Evolutionary conservation across 495 filamentous ascomycete genomes (phyloP).

Genomic region (Lepidopterella palustris): DNA sequence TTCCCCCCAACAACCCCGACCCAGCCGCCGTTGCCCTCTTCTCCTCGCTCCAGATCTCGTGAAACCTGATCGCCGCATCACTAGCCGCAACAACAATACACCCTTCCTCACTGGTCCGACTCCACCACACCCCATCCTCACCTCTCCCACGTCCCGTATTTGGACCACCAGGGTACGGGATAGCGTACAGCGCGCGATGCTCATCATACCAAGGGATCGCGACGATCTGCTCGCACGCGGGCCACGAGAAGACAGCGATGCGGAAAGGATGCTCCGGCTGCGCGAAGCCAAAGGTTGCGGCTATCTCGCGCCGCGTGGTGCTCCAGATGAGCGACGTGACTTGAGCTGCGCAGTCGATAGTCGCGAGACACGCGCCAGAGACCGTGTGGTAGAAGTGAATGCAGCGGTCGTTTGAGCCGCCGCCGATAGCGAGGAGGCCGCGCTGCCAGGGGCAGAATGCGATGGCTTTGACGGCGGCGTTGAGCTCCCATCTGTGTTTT

Average conservation of each 20-base stretch:
- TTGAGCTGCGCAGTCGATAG: conserved; percentile 87
- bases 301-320: conserved; percentile 75
- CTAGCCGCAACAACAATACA: conserved; percentile 93
- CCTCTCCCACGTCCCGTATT: conserved; percentile 33
- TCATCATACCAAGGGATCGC: conserved; percentile 84
- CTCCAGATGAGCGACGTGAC: conserved; percentile 93
- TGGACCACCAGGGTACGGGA: conserved; percentile 60
- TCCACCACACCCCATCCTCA: conserved; percentile 48
- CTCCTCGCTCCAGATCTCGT: conserved; percentile 79
- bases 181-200: conserved; percentile 69
- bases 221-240: conserved; percentile 80
- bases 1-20: conserved; percentile 70
- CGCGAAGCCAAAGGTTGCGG: conserved; percentile 91
- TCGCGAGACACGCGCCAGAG: conserved; percentile 79
- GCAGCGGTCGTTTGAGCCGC: conserved; percentile 86
- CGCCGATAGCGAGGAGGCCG: conserved; percentile 82
- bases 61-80: conserved; percentile 91
- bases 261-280: conserved; percentile 86
- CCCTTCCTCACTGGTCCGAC: conserved; percentile 67
- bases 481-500: conserved; percentile 68
- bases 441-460: conserved; percentile 95
- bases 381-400: conserved; percentile 93
- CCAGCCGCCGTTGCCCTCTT: conserved; percentile 50
- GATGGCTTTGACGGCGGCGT: conserved; percentile 91
- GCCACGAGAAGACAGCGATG: conserved; percentile 94